Evolutionary conservation across 2,329 filamentous ascomycete species (phyloP).

Genomic region (Aureobasidium zeae): DNA sequence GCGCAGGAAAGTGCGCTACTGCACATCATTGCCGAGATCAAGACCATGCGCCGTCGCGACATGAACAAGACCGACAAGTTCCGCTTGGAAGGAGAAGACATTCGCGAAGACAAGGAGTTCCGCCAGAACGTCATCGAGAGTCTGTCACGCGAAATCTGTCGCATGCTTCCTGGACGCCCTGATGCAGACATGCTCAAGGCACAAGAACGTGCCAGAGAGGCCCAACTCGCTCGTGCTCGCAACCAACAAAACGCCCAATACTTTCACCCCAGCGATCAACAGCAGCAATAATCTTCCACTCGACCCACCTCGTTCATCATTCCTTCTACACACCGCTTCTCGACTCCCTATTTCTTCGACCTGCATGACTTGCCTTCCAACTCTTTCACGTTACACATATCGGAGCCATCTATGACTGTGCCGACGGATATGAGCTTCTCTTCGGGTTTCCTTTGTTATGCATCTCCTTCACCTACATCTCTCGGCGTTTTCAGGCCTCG

Average conservation of each 20-base stretch:
- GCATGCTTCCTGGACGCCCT: slow-evolving; percentile 50
- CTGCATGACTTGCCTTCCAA: background rate
- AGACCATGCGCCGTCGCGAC: slow-evolving; percentile 70
- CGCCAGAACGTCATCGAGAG: slow-evolving; percentile 63
- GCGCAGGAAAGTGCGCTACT: slow-evolving; percentile 84
- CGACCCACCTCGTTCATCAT: background rate
- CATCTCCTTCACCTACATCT: slow-evolving; percentile 6
- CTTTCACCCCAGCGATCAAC: slow-evolving; percentile 27
- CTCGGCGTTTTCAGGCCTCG: slow-evolving; percentile 2
- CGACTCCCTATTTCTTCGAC: slow-evolving; percentile 13
- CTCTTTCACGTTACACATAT: background rate
- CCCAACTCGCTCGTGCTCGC: slow-evolving; percentile 17
- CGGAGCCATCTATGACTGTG: slow-evolving; percentile 8
- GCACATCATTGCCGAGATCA: slow-evolving; percentile 88
- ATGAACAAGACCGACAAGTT: slow-evolving; percentile 80
- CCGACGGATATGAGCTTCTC: slow-evolving; percentile 3
- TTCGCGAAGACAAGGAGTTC: slow-evolving; percentile 64
- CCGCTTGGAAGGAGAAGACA: slow-evolving; percentile 70
- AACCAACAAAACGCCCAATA: slow-evolving; percentile 18
- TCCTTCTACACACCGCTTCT: background rate
- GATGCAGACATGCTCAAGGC: slow-evolving; percentile 41
- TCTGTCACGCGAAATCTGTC: slow-evolving; percentile 63
- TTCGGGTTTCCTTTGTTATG: slow-evolving; percentile 15
- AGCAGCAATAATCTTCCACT: slow-evolving; percentile 29
- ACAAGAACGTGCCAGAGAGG: slow-evolving; percentile 33